phyloP scores from a whole-genome alignment of 2,329 filamentous ascomycete species.

The Fusarium sp. region DNA sequence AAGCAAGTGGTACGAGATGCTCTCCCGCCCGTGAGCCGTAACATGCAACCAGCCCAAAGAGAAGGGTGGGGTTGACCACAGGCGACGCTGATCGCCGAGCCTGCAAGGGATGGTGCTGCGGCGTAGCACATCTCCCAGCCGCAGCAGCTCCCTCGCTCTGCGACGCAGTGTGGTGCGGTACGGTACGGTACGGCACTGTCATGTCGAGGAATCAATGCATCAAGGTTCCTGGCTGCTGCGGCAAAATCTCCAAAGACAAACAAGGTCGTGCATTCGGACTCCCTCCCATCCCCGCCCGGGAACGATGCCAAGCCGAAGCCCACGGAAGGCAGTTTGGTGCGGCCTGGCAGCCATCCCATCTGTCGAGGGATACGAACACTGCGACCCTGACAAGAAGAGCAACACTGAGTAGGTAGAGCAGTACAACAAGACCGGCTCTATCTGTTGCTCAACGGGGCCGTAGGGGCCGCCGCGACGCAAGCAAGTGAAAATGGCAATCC shows the following conservation, averaged over 20 bases:
- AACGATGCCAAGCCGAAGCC: background rate
- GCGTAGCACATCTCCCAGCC: slow-evolving; percentile 6
- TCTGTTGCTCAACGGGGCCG: slow-evolving; percentile 12
- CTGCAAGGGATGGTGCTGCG: slow-evolving; percentile 34
- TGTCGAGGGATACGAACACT: slow-evolving; percentile 3
- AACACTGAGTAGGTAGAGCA: background rate
- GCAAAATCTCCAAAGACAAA: slow-evolving; percentile 10
- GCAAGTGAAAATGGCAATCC: slow-evolving; percentile 26
- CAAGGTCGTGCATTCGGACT: slow-evolving; percentile 3
- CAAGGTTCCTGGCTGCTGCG: background rate
- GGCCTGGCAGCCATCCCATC: background rate
- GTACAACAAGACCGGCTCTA: slow-evolving; percentile 14
- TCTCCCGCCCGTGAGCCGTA: slow-evolving; percentile 30
- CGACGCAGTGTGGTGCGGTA: background rate
- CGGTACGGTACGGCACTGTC: background rate
- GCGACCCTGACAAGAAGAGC: background rate
- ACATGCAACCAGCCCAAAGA: slow-evolving; percentile 37
- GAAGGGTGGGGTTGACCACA: slow-evolving; percentile 34
- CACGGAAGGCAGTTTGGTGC: slow-evolving; percentile 12
- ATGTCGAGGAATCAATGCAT: slow-evolving; percentile 12
- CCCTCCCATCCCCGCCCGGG: slow-evolving; percentile 1
- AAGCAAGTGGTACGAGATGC: slow-evolving; percentile 39
- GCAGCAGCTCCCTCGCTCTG: slow-evolving; percentile 11
- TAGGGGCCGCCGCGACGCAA: slow-evolving; percentile 23
- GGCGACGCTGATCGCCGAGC: slow-evolving; percentile 33